These are phyloP conservation scores for Cladosporium phlei DNA, from an alignment of 2,329 filamentous ascomycete species.

Conservation along the genomic window DNA sequence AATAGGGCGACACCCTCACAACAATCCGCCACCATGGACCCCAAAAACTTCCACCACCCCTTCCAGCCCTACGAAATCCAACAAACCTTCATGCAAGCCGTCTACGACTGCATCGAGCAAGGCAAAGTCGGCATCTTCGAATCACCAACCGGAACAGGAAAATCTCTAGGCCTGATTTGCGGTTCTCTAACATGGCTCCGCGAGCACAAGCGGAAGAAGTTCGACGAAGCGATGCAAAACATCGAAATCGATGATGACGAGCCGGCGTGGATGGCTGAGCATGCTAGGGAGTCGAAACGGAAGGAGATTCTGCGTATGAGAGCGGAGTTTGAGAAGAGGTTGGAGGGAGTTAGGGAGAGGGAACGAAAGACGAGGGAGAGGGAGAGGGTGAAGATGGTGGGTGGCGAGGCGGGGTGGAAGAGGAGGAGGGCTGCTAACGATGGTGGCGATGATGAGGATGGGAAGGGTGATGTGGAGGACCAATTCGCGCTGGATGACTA, in stretches of 20 bases:
- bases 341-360: constrained; percentile 58
- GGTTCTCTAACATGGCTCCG: constrained; percentile 87
- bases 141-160: constrained; percentile 82
- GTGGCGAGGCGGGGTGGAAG: constrained; percentile 38
- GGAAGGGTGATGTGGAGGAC: constrained; percentile 50
- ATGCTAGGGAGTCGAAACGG: constrained; percentile 64
- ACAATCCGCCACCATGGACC: constrained; percentile 17
- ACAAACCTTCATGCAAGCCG: constrained; percentile 75
- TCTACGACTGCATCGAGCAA: constrained; percentile 73
- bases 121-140: constrained; percentile 85
- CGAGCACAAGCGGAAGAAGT: constrained; percentile 61
- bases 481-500: constrained; percentile 75
- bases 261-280: constrained; percentile 78
- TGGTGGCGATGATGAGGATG: constrained; percentile 21
- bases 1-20: too few relatives aligned
- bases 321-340: constrained; percentile 68
- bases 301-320: constrained; percentile 62
- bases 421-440: constrained; percentile 35
- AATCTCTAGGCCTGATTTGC: constrained; percentile 88
- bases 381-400: constrained; percentile 39
- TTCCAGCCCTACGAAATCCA: constrained; percentile 86
- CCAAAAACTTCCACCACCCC: constrained; percentile 73
- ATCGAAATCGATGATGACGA: constrained; percentile 58
- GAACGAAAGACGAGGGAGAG: constrained; percentile 59
- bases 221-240: constrained; percentile 52